A percentile compares a stretch with the other conserved stretches of the same genome.
Evolutionary conservation across 2,329 filamentous ascomycete species (phyloP).

Genomic region (Sporothrix globosa): DNA sequence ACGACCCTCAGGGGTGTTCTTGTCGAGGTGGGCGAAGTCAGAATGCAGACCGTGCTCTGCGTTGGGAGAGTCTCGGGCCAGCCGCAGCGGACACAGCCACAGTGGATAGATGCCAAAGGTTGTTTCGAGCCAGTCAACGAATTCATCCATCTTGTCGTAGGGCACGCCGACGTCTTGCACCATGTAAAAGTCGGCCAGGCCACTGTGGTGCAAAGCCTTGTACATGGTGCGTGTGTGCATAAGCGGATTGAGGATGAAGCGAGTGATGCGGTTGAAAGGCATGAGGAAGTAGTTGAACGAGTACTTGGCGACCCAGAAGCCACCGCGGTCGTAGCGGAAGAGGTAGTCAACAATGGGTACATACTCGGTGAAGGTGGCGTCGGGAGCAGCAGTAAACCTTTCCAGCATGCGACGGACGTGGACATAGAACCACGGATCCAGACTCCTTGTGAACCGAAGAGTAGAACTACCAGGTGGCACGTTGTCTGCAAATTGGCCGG

Average conservation of each 20-base stretch:
- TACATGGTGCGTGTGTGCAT: constrained; percentile 68
- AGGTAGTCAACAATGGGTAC: constrained; percentile 68
- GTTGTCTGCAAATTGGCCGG: constrained; percentile 59
- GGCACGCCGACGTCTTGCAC: constrained; percentile 66
- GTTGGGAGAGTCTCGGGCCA: constrained; percentile 48
- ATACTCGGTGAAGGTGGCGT: constrained; percentile 46
- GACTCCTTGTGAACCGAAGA: constrained; percentile 57
- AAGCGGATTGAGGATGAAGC: constrained; percentile 63
- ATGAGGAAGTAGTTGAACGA: constrained; percentile 66
- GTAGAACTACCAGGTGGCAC: constrained; percentile 44
- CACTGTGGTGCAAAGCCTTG: constrained; percentile 64
- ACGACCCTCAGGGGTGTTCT: constrained; percentile 39
- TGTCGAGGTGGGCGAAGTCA: constrained; percentile 47
- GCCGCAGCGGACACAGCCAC: constrained; percentile 59
- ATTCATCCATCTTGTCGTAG: constrained; percentile 48
- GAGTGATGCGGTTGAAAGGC: constrained; percentile 62
- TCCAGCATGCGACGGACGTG: constrained; percentile 57
- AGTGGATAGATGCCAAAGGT: constrained; percentile 56
- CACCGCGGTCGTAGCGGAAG: constrained; percentile 71
- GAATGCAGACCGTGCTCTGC: constrained; percentile 54
- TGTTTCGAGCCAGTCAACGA: constrained; percentile 53
- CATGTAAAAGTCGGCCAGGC: constrained; percentile 62
- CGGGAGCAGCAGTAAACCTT: constrained; percentile 37
- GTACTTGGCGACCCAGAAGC: constrained; percentile 67
- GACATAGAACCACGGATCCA: constrained; percentile 75